phyloP scores from a whole-genome alignment of 805 yeast species.

The Yamadazyma phyllophila region DNA sequence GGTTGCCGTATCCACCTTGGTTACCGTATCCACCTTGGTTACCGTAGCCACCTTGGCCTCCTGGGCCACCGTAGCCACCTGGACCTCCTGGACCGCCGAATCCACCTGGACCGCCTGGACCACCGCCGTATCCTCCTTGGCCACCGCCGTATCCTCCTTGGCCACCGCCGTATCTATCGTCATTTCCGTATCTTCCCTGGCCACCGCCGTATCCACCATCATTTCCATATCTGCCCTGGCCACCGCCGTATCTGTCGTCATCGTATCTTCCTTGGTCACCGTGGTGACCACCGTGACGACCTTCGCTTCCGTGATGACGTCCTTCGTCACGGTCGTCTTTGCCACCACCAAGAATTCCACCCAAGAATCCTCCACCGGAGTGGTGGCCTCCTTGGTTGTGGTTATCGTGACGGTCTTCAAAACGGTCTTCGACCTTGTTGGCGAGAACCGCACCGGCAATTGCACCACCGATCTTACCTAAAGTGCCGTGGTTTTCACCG shows the following conservation, averaged over 20 bases:
- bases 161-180: not conserved
- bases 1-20: constrained; percentile 15
- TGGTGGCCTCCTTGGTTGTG: constrained; percentile 17
- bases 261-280: constrained; percentile 16
- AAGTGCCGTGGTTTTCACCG: constrained; percentile 24
- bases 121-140: constrained; percentile 14
- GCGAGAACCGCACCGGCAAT: constrained; percentile 55
- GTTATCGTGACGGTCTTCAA: constrained; percentile 11
- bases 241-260: constrained; percentile 5
- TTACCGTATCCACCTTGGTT: constrained; percentile 15
- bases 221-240: constrained; percentile 17
- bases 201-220: constrained; percentile 5
- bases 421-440: constrained; percentile 31
- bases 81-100: constrained; percentile 9
- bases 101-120: constrained; percentile 14
- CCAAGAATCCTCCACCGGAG: constrained; percentile 18
- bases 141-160: constrained; percentile 14
- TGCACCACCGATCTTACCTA: constrained; percentile 53
- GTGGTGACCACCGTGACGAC: constrained; percentile 5
- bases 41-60: constrained; percentile 15
- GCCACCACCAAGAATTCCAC: constrained; percentile 16
- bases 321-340: constrained; percentile 9
- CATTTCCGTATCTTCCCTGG: not conserved
- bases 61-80: constrained; percentile 18
- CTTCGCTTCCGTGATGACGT: constrained; percentile 5